Base-by-base conservation (phyloP, 768 basidiomycete species). In the Crassisporium funariophilum region DNA sequence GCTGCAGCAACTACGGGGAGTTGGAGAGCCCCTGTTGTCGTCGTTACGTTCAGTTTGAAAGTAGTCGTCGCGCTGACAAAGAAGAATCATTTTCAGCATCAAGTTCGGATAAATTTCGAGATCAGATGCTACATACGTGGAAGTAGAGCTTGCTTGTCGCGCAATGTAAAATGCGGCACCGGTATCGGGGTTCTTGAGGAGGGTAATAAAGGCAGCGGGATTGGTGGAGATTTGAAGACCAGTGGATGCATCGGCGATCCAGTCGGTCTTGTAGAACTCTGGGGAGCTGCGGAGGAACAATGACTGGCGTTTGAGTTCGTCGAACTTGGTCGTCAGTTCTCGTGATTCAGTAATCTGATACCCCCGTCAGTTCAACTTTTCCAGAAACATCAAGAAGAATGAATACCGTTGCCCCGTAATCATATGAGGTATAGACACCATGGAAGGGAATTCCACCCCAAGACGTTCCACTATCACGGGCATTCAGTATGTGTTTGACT, bases 371-470 rank as follows among this genome's bases (percentile, higher is more conserved):
- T 29, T 13, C 34, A 27, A 23, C 12, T 19, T 24, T n/a, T 15
- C 6, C n/a, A n/a, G n/a, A 37, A n/a, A 10, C 25, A 13, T 5
- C 16, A 15, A 3, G n/a, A 7, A 11, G 41, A 43, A 17, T 13
- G 3, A 31, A 49, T 61, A 78, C 77, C 19, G 84, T 67, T 34
- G 83, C 75, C 15, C 89, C 90, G 46, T 93, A 93, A 65, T 93
- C 91, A 45, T 93, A 93, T 19, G 87, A 89, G 2, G 78, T 82
- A 59, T 84, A 83, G 12, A 88, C 90, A 7, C 83, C 86, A 11
- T 80, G 89, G 70, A 82, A 88, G 1, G 91, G 86, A 34, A 92
- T 71, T 8, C 76, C 86, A 31, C 88, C 91, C 88, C 89, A 93
- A 10, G 86, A 90, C 0, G 91, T 92, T 17, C 91, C 90, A 6